Evolutionary conservation across 2,329 filamentous ascomycete genomes (phyloP), one percentile per base, ranked within the genome.

Genomic region (Neofusicoccum laricinum): DNA sequence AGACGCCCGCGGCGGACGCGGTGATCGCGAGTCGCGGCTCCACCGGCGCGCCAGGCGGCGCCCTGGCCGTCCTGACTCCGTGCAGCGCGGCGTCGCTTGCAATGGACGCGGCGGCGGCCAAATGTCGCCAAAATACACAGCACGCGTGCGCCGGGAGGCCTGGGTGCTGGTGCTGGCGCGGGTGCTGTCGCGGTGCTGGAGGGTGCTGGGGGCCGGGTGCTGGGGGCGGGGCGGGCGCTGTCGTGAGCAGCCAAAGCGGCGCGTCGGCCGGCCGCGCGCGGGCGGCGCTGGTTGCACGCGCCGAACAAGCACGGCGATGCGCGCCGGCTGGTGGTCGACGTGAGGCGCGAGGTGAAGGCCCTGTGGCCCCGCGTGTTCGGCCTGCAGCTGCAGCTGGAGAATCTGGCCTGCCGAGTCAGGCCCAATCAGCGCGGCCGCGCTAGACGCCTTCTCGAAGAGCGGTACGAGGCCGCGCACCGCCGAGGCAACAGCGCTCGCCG

Each of bases 341-440:
- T n/a, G 38, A 36, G 36, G 15, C 12, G 50, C 17, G 34, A 30
- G 45, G 11, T 17, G 49, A 32, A 30, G 25, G n/a, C n/a, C n/a
- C n/a, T n/a, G n/a, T n/a, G 57, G 58, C 58, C 58, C 58, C 58
- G 58, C 58, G 58, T 61, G 58, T 61, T 61, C 51, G 38, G 51
- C 46, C 46, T 50, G 46, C 46, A 34, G 25, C 46, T 34, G 49
- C 49, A 49, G 46, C 25, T 49, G 46, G 46, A 49, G 46, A 49
- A 32, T 10, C 49, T 34, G 49, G 19, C 25, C 40, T 36, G 17
- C 19, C 55, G 55, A 59, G 55, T 59, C 55, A 59, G 40, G 55
- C n/a, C 55, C 55, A 59, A 59, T 59, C 55, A 59, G 32, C 41
- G 30, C 41, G 25, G 41, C 25, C 55, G 41, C 55, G 55, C 55